Base-by-base conservation (phyloP, 2,329 filamentous ascomycete species). In the Lomentospora prolificans region DNA sequence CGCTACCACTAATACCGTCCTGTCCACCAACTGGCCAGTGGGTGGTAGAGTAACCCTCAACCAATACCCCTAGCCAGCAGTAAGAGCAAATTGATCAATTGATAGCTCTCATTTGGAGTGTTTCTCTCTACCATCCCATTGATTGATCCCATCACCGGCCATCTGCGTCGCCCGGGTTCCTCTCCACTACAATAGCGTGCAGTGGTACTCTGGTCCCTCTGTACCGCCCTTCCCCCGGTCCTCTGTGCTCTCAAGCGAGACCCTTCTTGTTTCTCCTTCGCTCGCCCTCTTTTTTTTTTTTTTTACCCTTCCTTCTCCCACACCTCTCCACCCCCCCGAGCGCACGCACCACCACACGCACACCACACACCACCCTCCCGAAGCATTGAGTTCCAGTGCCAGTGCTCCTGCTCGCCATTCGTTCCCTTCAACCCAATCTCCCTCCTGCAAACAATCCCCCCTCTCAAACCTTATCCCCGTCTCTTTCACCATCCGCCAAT, bases 291-390 rank as follows among this genome's bases (percentile, higher is more conserved):
- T 48, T 19, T 12, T 25, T 48, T 48, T 48, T 25, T 19, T 25
- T 10, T 19, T 22, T 48, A n/a, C 24, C 22, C 44, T 22, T 12
- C 17, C 3, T 12, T 33, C 30, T 6, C 30, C 30, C 30, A 33
- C 39, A 44, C 41, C n/a, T 22, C 44, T 41, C 36, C 36, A 19
- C 44, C 17, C 19, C 44, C 28, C 31, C 25, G 39, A 44, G 9
- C 53, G 53, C 53, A 55, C 53, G 53, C 28, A 55, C 53, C 53
- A 55, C 53, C 53, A 14, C 22, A 39, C 36, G 31, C 41, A 30
- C 24, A 25, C 25, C 52, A 27, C 51, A 31, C 39, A 44, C 31
- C 6, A 22, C 46, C 48, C 28, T 31, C 48, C 48, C 48, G 24
- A 30, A 31, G 44, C 53, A 55, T n/a, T n/a, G n/a, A 39, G 44